These are phyloP conservation scores for Malbranchea cinnamomea DNA, from an alignment of 2,329 filamentous ascomycete species.

Conservation along the genomic window DNA sequence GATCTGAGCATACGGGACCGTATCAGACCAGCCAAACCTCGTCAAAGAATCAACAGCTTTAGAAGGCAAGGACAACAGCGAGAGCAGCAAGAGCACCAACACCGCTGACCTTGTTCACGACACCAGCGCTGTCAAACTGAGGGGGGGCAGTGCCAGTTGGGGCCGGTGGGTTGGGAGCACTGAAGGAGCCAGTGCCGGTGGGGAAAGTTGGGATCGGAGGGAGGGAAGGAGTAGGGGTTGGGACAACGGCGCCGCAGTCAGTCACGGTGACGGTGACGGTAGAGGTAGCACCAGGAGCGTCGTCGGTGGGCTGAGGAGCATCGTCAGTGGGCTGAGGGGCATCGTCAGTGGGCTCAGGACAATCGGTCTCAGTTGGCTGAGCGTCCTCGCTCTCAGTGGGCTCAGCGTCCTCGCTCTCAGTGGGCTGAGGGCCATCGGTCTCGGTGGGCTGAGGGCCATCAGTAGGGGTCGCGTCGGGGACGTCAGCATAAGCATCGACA, in stretches of 20 bases:
- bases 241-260: too few species aligned
- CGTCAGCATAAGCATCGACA: conserved; percentile 15
- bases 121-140: conserved; percentile 9
- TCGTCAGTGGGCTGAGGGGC: conserved; percentile 6
- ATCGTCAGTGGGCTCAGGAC: conserved; percentile 5
- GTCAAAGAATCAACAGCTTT: too few species aligned
- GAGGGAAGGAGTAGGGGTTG: too few species aligned
- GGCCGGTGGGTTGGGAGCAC: not conserved
- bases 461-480: conserved; percentile 1
- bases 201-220: too few species aligned
- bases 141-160: conserved; percentile 2
- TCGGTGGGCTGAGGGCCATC: conserved; percentile 2
- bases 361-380: conserved; percentile 3
- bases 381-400: conserved; percentile 1
- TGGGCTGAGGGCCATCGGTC: not conserved
- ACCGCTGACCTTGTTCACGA: conserved; percentile 8
- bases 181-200: not conserved
- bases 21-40: too few species aligned
- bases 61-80: conserved; percentile 11
- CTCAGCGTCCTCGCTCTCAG: not conserved
- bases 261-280: too few species aligned
- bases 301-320: conserved; percentile 3
- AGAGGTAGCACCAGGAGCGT: conserved; percentile 1
- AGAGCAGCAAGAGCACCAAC: conserved; percentile 10
- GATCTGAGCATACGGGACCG: too few species aligned